Conservation (phyloP, 192 early-diverging fungal species). For the Jimgerdemannia lactiflua region DNA sequence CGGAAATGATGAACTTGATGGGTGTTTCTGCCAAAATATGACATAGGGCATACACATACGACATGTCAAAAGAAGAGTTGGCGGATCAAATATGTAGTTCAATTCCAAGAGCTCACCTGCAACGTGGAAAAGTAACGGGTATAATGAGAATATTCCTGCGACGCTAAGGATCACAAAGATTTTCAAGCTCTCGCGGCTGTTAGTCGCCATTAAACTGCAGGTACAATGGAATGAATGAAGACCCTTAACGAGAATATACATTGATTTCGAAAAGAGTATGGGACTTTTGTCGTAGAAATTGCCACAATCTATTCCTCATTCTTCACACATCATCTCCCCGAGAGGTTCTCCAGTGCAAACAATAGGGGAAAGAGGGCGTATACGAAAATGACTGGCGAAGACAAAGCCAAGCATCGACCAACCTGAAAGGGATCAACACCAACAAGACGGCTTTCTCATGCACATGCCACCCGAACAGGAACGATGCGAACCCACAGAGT, state of each 20-base stretch:
- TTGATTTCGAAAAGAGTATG: no score
- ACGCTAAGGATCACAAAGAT: slow-evolving; percentile 59
- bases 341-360: not conserved
- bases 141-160: slow-evolving; percentile 63
- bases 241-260: no score
- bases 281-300: no score
- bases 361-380: not conserved
- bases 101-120: slow-evolving; percentile 44
- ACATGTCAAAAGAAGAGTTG: slow-evolving; percentile 10
- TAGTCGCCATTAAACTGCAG: slow-evolving; percentile 46
- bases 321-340: no score
- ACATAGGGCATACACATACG: not conserved
- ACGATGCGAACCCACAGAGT: slow-evolving; percentile 83
- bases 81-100: not conserved
- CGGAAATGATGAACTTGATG: slow-evolving; percentile 22
- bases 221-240: not conserved
- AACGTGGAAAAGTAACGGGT: slow-evolving; percentile 65
- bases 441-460: slow-evolving; percentile 96
- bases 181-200: slow-evolving; percentile 46
- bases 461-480: slow-evolving; percentile 97
- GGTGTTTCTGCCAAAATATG: slow-evolving; percentile 23
- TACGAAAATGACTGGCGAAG: not conserved
- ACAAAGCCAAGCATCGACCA: not conserved
- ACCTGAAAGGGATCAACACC: slow-evolving; percentile 68
- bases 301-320: no score